These are phyloP conservation scores for Carex cristatella DNA, from an alignment of 176 grass and related monocot genomes.

Conservation along the genomic window DNA sequence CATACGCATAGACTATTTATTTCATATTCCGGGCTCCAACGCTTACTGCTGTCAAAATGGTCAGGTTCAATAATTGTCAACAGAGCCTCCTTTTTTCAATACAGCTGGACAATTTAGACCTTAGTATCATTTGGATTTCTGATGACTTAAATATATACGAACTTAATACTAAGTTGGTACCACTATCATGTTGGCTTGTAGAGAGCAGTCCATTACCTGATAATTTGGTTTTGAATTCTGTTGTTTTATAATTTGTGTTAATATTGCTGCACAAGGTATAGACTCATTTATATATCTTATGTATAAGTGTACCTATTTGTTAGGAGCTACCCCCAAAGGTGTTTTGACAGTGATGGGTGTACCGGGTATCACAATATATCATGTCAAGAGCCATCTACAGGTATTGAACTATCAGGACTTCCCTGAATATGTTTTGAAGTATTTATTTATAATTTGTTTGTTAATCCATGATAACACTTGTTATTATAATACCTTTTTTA, in stretches of 20 bases:
- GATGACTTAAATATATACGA: neutral
- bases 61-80: neutral
- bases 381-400: conserved; percentile 98
- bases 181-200: conserved; percentile 9
- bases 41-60: neutral
- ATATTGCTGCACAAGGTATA: conserved; percentile 11
- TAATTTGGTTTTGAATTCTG: conserved; percentile 24
- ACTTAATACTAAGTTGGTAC: conserved; percentile 17
- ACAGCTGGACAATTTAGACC: neutral
- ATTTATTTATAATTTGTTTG: conserved; percentile 19
- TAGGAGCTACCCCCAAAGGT: conserved; percentile 99
- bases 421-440: conserved; percentile 11
- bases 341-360: conserved; percentile 96
- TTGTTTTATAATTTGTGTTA: conserved; percentile 14
- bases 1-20: neutral
- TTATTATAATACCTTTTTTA: conserved; percentile 13
- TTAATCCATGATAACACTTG: neutral
- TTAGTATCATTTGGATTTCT: neutral
- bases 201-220: conserved; percentile 9
- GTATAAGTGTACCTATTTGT: conserved; percentile 19
- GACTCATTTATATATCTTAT: neutral
- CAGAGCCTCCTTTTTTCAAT: neutral
- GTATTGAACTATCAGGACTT: conserved; percentile 21
- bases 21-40: neutral
- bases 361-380: conserved; percentile 96